Percentiles rank a stretch among this genome's conserved stretches.
Conservation (phyloP, 2,329 filamentous ascomycete species). For the Ophiostoma sp. region DNA sequence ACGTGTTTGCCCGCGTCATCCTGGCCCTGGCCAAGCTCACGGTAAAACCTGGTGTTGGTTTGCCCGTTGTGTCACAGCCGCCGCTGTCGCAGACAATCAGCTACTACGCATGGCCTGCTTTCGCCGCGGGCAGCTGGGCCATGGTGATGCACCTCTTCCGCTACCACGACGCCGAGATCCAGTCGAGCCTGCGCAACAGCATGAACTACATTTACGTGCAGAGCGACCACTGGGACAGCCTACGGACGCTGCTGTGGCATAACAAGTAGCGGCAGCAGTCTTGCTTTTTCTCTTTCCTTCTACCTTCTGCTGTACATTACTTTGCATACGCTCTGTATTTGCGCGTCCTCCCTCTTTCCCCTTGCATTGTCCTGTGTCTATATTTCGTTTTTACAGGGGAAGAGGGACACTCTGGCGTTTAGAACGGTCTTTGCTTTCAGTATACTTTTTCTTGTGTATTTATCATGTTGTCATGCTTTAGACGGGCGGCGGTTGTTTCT, state of each 20-base stretch:
- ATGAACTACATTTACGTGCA: conserved; percentile 97
- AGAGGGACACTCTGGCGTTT: conserved; percentile 9
- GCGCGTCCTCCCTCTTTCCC: neutral
- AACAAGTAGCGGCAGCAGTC: conserved; percentile 58
- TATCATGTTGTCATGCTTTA: neutral
- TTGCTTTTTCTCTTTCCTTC: neutral
- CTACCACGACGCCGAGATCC: conserved; percentile 86
- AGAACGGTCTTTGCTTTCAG: neutral
- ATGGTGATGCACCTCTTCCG: conserved; percentile 94
- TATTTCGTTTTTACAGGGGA: neutral
- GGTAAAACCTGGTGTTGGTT: conserved; percentile 62
- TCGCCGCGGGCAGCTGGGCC: conserved; percentile 89
- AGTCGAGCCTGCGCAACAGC: conserved; percentile 86
- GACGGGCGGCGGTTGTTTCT: neutral
- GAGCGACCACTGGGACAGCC: conserved; percentile 83
- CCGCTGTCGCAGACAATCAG: conserved; percentile 53
- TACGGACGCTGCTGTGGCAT: conserved; percentile 82
- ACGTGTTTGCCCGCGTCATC: conserved; percentile 90
- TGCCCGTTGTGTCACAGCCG: conserved; percentile 54
- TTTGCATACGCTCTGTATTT: conserved; percentile 20
- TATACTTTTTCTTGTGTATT: neutral
- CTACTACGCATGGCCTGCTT: conserved; percentile 84
- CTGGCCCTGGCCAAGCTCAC: conserved; percentile 81
- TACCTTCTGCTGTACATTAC: conserved; percentile 11
- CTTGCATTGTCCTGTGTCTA: conserved; percentile 14